phyloP scores from a whole-genome alignment of 1,284 basidiomycete genomes.

The Malassezia psittaci region DNA sequence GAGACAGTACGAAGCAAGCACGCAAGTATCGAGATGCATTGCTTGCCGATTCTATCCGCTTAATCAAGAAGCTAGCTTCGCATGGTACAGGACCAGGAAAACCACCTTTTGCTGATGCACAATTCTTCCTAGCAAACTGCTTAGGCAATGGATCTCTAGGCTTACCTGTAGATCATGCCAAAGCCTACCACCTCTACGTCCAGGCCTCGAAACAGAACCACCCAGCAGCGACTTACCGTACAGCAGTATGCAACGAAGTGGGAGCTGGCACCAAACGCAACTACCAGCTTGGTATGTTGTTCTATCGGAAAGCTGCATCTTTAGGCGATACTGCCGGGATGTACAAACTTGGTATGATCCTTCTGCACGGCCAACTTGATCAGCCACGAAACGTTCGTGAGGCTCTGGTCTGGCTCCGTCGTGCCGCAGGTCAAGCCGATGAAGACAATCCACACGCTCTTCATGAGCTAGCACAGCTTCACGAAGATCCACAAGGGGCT shows the following conservation, averaged over 20 bases:
- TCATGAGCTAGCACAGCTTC: slow-evolving; percentile 84
- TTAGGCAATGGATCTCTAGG: slow-evolving; percentile 90
- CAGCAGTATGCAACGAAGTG: slow-evolving; percentile 97
- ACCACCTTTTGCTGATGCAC: slow-evolving; percentile 81
- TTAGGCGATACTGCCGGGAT: slow-evolving; percentile 94
- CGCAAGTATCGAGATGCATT: slow-evolving; percentile 78
- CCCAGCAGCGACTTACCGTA: slow-evolving; percentile 85
- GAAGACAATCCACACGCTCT: slow-evolving; percentile 96
- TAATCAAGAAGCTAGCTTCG: slow-evolving; percentile 79
- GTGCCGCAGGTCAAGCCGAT: slow-evolving; percentile 92
- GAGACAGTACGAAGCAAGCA: slow-evolving; percentile 39
- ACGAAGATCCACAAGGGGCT: slow-evolving; percentile 55
- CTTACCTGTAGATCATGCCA: slow-evolving; percentile 88
- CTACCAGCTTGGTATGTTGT: slow-evolving; percentile 74
- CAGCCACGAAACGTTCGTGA: slow-evolving; percentile 79
- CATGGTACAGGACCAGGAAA: slow-evolving; percentile 57
- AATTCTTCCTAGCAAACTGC: slow-evolving; percentile 97
- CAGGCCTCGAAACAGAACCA: slow-evolving; percentile 97
- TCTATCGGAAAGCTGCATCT: slow-evolving; percentile 92
- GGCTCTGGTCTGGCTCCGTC: slow-evolving; percentile 84
- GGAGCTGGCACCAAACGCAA: slow-evolving; percentile 95
- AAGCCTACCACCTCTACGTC: slow-evolving; percentile 94
- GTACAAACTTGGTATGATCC: slow-evolving; percentile 97
- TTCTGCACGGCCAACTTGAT: slow-evolving; percentile 72
- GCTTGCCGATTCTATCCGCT: slow-evolving; percentile 78